Evolutionary conservation across 2,329 filamentous ascomycete genomes (phyloP).

Genomic region (Pseudocercospora pini-densiflorae): DNA sequence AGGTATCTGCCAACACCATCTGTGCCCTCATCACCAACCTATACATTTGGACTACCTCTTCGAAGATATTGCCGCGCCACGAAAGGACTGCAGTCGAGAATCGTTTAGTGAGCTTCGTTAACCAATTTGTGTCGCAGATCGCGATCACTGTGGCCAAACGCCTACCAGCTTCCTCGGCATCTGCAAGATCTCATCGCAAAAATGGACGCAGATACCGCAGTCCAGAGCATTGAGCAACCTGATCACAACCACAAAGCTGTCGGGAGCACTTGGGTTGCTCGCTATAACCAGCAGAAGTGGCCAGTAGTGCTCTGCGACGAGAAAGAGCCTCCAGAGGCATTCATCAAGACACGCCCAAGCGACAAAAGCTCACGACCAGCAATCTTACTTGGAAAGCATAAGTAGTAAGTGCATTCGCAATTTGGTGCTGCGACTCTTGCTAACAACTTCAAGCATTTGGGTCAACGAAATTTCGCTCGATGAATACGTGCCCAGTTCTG

Average conservation of each 20-base stretch:
- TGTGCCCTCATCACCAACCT: no score
- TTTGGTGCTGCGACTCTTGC: neutral
- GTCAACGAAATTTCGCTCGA: slow-evolving; percentile 16
- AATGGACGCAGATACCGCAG: neutral
- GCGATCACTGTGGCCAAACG: neutral
- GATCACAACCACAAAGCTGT: neutral
- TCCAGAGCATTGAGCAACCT: neutral
- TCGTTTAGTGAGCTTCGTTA: no score
- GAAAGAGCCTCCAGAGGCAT: slow-evolving; percentile 15
- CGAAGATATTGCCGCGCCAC: no score
- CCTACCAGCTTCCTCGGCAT: neutral
- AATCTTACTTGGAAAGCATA: slow-evolving; percentile 29
- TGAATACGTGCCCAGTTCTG: slow-evolving; percentile 18
- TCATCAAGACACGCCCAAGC: slow-evolving; percentile 14
- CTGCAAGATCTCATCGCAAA: neutral
- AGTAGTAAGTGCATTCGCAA: slow-evolving; percentile 25
- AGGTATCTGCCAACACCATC: neutral
- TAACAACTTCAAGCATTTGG: slow-evolving; percentile 26
- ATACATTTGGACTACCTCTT: no score
- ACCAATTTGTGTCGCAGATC: no score
- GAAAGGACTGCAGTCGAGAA: no score
- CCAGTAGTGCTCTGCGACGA: slow-evolving; percentile 31
- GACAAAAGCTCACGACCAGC: slow-evolving; percentile 21
- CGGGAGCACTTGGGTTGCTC: slow-evolving; percentile 25
- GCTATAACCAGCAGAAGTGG: slow-evolving; percentile 23